Evolutionary conservation across 495 filamentous ascomycete genomes (phyloP).

Genomic region (Staphylotrichum longicolle): DNA sequence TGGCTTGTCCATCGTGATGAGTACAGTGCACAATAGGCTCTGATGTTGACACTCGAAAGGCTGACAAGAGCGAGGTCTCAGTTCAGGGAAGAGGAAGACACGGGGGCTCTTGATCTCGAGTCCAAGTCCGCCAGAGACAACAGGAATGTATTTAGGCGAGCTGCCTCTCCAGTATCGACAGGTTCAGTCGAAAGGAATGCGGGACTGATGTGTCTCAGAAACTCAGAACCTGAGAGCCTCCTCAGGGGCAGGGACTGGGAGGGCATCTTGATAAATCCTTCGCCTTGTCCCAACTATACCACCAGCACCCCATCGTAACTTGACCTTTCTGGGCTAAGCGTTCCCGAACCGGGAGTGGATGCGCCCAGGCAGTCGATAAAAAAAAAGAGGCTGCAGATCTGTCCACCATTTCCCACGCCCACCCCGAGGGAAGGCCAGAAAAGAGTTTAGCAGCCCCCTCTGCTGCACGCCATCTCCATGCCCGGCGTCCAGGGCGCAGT

Average conservation of each 20-base stretch:
- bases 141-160: neutral
- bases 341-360: neutral
- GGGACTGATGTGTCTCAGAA: neutral
- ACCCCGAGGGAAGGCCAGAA: conserved; percentile 3
- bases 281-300: neutral
- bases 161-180: neutral
- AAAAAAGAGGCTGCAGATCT: neutral
- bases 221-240: neutral
- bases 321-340: conserved; percentile 16
- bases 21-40: neutral
- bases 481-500: conserved; percentile 11
- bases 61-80: neutral
- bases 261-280: conserved; percentile 18
- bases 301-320: conserved; percentile 7
- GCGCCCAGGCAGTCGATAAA: conserved; percentile 2
- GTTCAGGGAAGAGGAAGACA: neutral
- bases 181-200: conserved; percentile 3
- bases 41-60: neutral
- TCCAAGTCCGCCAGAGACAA: neutral
- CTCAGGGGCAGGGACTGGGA: neutral
- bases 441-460: neutral
- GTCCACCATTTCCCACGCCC: neutral
- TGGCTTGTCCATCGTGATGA: conserved; percentile 16
- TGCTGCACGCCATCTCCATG: neutral
- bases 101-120: too few relatives aligned